Base-by-base conservation (phyloP, 805 yeast species). In the Cyberlindnera petersonii region DNA sequence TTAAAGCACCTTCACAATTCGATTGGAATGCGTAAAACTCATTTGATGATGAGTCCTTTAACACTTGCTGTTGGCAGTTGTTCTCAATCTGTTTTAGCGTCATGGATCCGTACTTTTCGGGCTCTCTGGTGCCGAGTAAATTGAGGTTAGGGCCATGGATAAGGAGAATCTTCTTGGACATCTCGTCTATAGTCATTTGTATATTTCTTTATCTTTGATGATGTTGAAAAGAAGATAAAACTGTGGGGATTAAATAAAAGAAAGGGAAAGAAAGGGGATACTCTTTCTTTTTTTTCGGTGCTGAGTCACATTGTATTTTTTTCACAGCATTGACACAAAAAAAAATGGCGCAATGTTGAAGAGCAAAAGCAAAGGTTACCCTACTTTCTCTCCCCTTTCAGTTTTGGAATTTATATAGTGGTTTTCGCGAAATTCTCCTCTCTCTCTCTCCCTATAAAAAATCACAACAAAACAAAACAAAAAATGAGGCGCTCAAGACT, bases 101-200 rank as follows among this genome's bases (percentile, higher is more conserved):
- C 0, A 71, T 68, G 16, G 73, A 63, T 9, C 77, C 77, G 46
- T 72, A 72, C 43, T 71, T 71, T 47, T 69, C 74, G 4, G 77
- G 77, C 46, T 69, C 74, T 49, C 74, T 60, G 7, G 62, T 55
- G 8, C 77, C 77, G 38, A 72, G 60, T n/a, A 72, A 56, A 47
- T 71, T 71, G 47, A 71, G 58, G 52, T 71, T 71, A 28, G 77
- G 76, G 9, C 77, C 77, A 47, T 71, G 72, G 29, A 71, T 56
- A 13, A 71, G 60, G 14, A 71, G 58, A n/a, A 71, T 68, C 21
- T 49, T 53, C 35, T 44, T 47, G 22, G 48, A 39, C 48, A 43
- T 43, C 31, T 43, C 47, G 34, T 40, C 43, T 33, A 15, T 32
- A 3, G 49, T 46, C 49, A 46, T 46, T 42, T 22, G 33, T 4